phyloP scores from a whole-genome alignment of 2,329 filamentous ascomycete genomes.

The Beauveria medogensis region DNA sequence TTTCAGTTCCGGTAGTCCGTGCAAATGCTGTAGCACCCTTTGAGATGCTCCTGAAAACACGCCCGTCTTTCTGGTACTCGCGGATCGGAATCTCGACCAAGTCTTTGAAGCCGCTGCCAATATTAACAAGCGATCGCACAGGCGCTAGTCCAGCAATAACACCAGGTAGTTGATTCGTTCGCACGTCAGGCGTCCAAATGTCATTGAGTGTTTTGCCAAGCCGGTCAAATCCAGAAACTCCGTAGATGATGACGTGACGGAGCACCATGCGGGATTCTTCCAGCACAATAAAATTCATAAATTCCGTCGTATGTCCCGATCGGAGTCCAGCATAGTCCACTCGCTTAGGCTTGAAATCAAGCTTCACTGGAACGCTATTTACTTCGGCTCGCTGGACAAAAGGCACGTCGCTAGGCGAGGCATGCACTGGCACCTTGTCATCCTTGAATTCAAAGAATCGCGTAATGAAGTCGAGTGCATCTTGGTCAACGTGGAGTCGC shows the following conservation, averaged over 20 bases:
- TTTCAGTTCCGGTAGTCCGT: constrained; percentile 84
- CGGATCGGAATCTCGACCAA: constrained; percentile 82
- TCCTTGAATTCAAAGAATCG: constrained; percentile 98
- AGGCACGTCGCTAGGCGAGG: constrained; percentile 61
- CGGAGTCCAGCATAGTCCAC: constrained; percentile 90
- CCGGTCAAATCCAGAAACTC: constrained; percentile 81
- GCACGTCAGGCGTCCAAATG: constrained; percentile 93
- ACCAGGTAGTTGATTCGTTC: constrained; percentile 76
- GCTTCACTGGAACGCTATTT: constrained; percentile 70
- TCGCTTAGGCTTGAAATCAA: constrained; percentile 96
- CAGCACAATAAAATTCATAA: constrained; percentile 96
- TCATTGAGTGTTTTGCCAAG: constrained; percentile 87
- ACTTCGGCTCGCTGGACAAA: constrained; percentile 90
- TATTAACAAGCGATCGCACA: constrained; percentile 83
- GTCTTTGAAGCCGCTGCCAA: constrained; percentile 78
- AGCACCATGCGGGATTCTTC: constrained; percentile 83
- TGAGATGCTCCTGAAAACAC: constrained; percentile 81
- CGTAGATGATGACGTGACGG: constrained; percentile 85
- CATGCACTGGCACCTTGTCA: constrained; percentile 47
- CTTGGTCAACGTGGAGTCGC: constrained; percentile 90
- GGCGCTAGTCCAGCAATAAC: constrained; percentile 84
- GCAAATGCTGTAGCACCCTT: constrained; percentile 88
- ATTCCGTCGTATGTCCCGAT: constrained; percentile 90
- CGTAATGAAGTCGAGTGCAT: constrained; percentile 93
- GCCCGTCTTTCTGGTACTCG: constrained; percentile 90